Percentiles rank a stretch among this genome's conserved stretches.
Evolutionary conservation across 495 filamentous ascomycete genomes (phyloP).

Genomic region (Pyronema omphalodes): DNA sequence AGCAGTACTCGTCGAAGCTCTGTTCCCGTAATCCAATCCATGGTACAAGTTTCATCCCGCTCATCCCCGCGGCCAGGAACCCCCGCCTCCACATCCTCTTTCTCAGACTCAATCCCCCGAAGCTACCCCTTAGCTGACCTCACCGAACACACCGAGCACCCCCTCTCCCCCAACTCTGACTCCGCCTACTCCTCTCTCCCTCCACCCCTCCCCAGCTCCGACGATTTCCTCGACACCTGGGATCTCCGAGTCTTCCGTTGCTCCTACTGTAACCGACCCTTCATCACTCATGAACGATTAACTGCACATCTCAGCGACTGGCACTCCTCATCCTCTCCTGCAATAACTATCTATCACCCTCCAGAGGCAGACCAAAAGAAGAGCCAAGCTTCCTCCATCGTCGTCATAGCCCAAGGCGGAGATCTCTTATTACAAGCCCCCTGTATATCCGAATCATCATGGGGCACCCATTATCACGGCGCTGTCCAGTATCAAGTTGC

Average conservation of each 20-base stretch:
- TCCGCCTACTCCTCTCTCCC: neutral
- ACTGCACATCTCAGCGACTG: neutral
- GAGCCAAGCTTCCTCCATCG: neutral
- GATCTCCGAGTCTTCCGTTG: neutral
- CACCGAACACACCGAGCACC: too few species aligned
- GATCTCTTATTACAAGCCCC: neutral
- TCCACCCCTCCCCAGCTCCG: neutral
- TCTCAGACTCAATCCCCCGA: neutral
- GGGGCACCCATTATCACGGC: neutral
- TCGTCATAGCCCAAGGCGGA: neutral
- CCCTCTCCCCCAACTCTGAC: neutral
- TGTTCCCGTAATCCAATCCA: too few species aligned
- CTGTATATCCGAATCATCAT: neutral
- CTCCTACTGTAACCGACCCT: neutral
- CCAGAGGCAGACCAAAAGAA: neutral
- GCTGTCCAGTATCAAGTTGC: neutral
- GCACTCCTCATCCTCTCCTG: neutral
- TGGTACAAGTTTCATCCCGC: too few species aligned
- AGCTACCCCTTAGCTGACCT: neutral
- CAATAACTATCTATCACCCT: neutral
- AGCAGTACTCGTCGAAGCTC: too few species aligned
- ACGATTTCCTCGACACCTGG: neutral
- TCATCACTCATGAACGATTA: neutral
- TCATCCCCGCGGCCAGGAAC: too few species aligned
- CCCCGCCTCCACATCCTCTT: too few species aligned